A percentile compares a stretch with the other conserved stretches of the same genome.
These are phyloP conservation scores for Russula compacta DNA, from an alignment of 768 basidiomycete genomes.

Conservation along the genomic window DNA sequence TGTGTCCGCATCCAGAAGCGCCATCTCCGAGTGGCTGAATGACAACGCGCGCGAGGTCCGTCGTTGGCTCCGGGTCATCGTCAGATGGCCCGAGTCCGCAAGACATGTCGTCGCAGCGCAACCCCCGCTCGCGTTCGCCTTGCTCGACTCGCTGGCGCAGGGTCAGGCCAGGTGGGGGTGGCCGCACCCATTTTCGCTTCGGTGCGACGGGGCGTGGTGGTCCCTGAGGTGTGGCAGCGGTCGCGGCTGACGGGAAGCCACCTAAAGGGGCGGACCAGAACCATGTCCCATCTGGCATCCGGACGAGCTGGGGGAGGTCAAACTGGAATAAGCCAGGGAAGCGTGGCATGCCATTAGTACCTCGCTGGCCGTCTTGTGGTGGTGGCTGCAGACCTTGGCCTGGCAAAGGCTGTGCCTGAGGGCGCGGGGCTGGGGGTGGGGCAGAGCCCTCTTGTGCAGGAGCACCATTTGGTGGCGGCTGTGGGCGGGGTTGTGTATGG, in stretches of 20 bases:
- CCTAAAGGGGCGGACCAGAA: conserved; percentile 12
- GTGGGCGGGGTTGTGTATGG: not conserved
- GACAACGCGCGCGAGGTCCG: conserved; percentile 30
- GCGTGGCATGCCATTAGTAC: conserved; percentile 7
- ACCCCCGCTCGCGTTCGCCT: conserved; percentile 59
- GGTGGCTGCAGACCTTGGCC: conserved; percentile 10
- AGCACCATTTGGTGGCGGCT: not conserved
- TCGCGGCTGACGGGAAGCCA: not conserved
- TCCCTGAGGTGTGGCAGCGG: conserved; percentile 7
- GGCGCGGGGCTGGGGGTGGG: conserved; percentile 14
- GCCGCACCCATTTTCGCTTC: conserved; percentile 47
- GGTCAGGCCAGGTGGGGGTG: conserved; percentile 57
- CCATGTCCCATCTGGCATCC: conserved; percentile 10
- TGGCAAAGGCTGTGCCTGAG: conserved; percentile 15
- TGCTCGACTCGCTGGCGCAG: conserved; percentile 66
- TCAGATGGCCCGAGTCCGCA: conserved; percentile 72
- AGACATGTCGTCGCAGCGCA: conserved; percentile 62
- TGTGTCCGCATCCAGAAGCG: conserved; percentile 46
- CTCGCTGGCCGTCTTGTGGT: conserved; percentile 10
- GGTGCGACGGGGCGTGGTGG: conserved; percentile 26
- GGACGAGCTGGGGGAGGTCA: conserved; percentile 13
- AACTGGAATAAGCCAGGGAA: conserved; percentile 16
- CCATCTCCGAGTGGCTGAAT: conserved; percentile 27
- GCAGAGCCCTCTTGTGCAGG: not conserved
- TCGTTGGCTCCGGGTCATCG: conserved; percentile 46